Evolutionary conservation across 768 basidiomycete genomes (phyloP).

Genomic region (Grammothele lineata): DNA sequence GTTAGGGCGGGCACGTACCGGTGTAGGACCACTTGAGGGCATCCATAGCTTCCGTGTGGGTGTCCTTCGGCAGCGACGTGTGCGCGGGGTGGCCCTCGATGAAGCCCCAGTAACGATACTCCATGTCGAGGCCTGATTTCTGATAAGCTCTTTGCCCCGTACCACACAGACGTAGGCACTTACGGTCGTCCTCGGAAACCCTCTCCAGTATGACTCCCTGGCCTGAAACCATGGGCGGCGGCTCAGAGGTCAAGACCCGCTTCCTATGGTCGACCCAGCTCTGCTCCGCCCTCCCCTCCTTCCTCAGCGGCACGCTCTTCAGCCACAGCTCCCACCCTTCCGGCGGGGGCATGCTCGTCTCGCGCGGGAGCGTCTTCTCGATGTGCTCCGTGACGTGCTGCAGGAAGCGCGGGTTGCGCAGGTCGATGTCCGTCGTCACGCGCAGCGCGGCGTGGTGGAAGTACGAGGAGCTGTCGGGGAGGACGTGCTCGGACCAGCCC

Average conservation of each 20-base stretch:
- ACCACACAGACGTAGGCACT: conserved; percentile 16
- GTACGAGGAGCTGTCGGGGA: conserved; percentile 72
- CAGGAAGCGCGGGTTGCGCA: conserved; percentile 49
- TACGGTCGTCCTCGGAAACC: conserved; percentile 37
- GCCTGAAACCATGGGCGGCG: conserved; percentile 28
- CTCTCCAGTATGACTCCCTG: conserved; percentile 18
- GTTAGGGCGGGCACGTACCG: too few relatives aligned
- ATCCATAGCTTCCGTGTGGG: conserved; percentile 67
- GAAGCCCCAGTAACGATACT: conserved; percentile 80
- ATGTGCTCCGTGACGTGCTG: conserved; percentile 47
- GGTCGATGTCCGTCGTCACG: conserved; percentile 67
- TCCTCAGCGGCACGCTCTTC: conserved; percentile 34
- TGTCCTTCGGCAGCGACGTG: conserved; percentile 47
- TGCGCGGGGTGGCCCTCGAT: conserved; percentile 80
- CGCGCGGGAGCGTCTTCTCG: conserved; percentile 27
- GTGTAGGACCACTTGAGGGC: conserved; percentile 80
- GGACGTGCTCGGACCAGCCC: conserved; percentile 72
- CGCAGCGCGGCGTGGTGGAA: conserved; percentile 60
- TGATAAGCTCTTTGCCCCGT: conserved; percentile 1
- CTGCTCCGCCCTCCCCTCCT: conserved; percentile 34
- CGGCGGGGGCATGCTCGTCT: conserved; percentile 29
- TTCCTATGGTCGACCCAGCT: conserved; percentile 67
- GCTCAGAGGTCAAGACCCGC: conserved; percentile 46
- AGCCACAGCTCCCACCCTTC: conserved; percentile 63
- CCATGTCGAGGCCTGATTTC: conserved; percentile 59